Base-by-base conservation (phyloP, 2,329 filamentous ascomycete species). In the Periconia digitata region DNA sequence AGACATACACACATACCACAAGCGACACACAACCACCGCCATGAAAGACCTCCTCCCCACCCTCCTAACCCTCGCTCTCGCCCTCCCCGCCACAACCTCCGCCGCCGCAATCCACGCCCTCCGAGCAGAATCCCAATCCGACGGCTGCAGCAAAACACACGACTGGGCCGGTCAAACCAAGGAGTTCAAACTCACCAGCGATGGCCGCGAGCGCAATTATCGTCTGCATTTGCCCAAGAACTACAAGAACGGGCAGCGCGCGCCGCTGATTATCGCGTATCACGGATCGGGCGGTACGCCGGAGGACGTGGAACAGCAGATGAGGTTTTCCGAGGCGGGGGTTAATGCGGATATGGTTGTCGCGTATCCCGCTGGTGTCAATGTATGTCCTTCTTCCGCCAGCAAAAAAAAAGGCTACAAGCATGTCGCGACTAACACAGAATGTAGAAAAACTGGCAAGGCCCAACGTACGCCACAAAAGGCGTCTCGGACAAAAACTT, bases 311-410 rank as follows among this genome's bases (percentile, higher is more conserved):
- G 40, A 46, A 16, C 35, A 46, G 2, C 40, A 40, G 10, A 41
- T 38, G 20, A n/a, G 23, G 20, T 46, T 41, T 21, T 38, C 40
- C 16, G 18, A 20, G 12, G 40, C 40, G 8, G 37, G 41, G 12
- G 38, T 36, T 3, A 34, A 40, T 20, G 36, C 40, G 29, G 44
- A 41, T 38, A 41, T 41, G 10, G 12, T 46, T 8, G 44, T 10
- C 6, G 35, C 41, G n/a, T 46, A 46, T 17, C 44, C 44, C 6
- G 44, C 44, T n/a, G 44, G 44, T 21, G 29, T 46, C 3, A 21
- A 46, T n/a, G 44, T 12, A 15, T 18, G 37, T 2, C n/a, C 10
- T 32, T 32, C 27, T 32, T 32, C 27, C 8, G 4, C 12, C 5
- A 10, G 4, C 10, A 15, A 32, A 10, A 12, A 6, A 32, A 32